Evolutionary conservation across 1,284 basidiomycete genomes (phyloP).

Genomic region (Neonothopanus nambi): DNA sequence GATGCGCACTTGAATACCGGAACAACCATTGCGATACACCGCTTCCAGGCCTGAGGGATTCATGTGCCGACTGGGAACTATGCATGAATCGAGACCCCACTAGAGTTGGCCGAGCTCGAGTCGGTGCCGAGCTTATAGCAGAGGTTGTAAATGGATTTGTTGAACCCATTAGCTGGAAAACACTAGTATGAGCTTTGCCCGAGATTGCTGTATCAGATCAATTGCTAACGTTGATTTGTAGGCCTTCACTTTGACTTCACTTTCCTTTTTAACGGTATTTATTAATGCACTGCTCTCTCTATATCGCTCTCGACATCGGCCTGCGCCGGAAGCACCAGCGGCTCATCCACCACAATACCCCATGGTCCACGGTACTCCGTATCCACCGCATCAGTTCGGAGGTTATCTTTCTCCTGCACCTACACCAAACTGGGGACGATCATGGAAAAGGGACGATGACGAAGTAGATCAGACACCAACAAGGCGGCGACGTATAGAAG

Average conservation of each 20-base stretch:
- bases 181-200: constrained; percentile 57
- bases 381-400: constrained; percentile 46
- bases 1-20: constrained; percentile 78
- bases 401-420: constrained; percentile 47
- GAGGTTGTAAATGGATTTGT: constrained; percentile 97
- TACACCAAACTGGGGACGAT: constrained; percentile 45
- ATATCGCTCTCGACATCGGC: constrained; percentile 64
- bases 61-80: constrained; percentile 89
- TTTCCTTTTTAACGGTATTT: constrained; percentile 80
- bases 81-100: constrained; percentile 96
- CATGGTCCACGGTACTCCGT: constrained; percentile 42
- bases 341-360: constrained; percentile 41
- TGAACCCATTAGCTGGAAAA: constrained; percentile 97
- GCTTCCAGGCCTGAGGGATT: constrained; percentile 82
- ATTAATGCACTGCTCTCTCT: constrained; percentile 81
- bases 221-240: constrained; percentile 28
- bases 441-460: constrained; percentile 35
- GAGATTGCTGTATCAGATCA: neutral
- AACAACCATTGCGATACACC: constrained; percentile 84
- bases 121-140: constrained; percentile 93
- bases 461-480: constrained; percentile 49
- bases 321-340: constrained; percentile 28
- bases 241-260: constrained; percentile 78
- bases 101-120: constrained; percentile 84
- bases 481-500: constrained; percentile 63